Evolutionary conservation across 257 asterid genomes (phyloP).

Genomic region (Plectranthus barbatus): DNA sequence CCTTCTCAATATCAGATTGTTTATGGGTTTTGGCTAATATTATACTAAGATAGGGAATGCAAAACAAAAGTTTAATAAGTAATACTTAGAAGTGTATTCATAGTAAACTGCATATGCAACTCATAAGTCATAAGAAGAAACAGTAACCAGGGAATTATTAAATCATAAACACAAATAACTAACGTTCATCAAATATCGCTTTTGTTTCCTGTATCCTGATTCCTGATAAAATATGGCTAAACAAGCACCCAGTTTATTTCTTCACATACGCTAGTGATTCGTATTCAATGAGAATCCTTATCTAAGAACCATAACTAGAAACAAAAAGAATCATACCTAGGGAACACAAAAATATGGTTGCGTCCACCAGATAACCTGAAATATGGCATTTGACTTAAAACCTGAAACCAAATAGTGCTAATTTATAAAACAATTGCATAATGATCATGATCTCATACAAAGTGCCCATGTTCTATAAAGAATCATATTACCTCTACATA

Average conservation of each 20-base stretch:
- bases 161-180: background rate
- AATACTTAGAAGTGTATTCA: background rate
- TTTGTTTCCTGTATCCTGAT: background rate
- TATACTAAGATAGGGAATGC: background rate
- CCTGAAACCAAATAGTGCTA: conserved; percentile 54
- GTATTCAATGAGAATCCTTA: background rate
- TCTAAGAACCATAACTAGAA: background rate
- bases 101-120: background rate
- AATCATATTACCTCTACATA: conserved; percentile 60
- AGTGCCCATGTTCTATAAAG: background rate
- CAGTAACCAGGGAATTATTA: background rate
- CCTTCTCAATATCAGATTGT: background rate
- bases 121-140: background rate
- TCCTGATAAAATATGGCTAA: background rate
- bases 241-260: background rate
- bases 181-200: background rate
- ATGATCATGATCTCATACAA: background rate
- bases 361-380: conserved; percentile 95
- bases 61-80: background rate
- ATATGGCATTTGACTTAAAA: conserved; percentile 92
- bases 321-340: conserved; percentile 46
- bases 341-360: conserved; percentile 85
- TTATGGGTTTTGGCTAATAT: background rate
- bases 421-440: conserved; percentile 18
- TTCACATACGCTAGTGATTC: background rate